Evolutionary conservation across 108 stramenopile species (phyloP).

Genomic region (Thalassiosira profunda): DNA sequence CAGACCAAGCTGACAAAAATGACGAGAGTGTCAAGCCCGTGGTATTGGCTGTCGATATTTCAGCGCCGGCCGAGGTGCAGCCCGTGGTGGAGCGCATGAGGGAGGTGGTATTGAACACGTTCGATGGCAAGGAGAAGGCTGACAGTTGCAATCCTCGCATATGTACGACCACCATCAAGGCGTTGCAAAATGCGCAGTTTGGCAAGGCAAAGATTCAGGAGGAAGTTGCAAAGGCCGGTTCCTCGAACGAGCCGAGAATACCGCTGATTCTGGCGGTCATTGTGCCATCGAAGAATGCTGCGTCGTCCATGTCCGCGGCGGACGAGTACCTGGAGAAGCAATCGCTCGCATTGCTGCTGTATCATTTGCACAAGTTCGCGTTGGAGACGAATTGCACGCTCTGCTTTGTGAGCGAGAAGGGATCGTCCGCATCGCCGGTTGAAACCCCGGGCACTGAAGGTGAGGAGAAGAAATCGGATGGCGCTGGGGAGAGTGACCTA

Average conservation of each 20-base stretch:
- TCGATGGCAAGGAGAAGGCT: not conserved
- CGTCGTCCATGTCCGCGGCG: not conserved
- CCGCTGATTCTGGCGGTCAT: constrained; percentile 25
- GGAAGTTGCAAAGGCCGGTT: constrained; percentile 2
- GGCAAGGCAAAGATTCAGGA: constrained; percentile 19
- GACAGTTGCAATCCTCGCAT: not conserved
- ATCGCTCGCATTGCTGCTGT: constrained; percentile 60
- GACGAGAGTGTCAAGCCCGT: constrained; percentile 16
- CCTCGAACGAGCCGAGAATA: not conserved
- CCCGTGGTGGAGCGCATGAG: constrained; percentile 32
- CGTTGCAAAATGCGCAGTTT: constrained; percentile 18
- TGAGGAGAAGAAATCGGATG: not conserved
- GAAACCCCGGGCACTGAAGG: not conserved
- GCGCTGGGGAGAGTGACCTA: not conserved
- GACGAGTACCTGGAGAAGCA: constrained; percentile 62
- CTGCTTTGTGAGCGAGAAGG: constrained; percentile 49
- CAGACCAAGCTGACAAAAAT: not conserved
- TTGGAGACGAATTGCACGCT: constrained; percentile 62
- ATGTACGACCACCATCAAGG: constrained; percentile 21
- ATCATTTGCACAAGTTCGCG: constrained; percentile 85
- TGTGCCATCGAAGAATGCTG: constrained; percentile 3
- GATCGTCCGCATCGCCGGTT: no score
- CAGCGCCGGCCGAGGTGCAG: constrained; percentile 14
- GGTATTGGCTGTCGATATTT: constrained; percentile 17
- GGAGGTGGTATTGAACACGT: constrained; percentile 12